A percentile compares a stretch with the other conserved stretches of the same genome.
Conservation (phyloP, 2,329 filamentous ascomycete genomes). For the Alternaria panax region DNA sequence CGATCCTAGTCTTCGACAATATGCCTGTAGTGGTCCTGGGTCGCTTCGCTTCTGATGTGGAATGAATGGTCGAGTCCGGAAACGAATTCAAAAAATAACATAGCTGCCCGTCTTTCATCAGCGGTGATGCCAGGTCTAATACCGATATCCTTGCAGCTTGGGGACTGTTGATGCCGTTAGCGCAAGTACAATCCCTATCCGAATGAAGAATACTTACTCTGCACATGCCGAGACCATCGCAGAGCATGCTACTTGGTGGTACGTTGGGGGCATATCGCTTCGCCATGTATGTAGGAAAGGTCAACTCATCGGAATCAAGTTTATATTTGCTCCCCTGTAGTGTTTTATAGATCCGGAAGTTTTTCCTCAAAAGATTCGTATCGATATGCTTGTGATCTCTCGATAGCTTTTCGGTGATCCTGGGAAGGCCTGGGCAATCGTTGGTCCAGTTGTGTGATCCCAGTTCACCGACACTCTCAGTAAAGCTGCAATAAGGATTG, state of each 20-base stretch:
- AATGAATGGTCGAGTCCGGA: not conserved
- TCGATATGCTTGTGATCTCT: not conserved
- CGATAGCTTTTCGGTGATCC: not conserved
- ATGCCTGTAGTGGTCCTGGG: not conserved
- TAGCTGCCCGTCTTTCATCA: not conserved
- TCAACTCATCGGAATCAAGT: not conserved
- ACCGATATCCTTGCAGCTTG: constrained; percentile 1
- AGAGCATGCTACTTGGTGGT: not conserved
- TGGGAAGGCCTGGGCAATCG: not conserved
- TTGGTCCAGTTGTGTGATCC: not conserved
- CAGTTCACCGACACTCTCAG: too few species aligned
- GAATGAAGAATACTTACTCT: not conserved
- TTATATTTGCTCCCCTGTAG: not conserved
- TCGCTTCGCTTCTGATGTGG: not conserved
- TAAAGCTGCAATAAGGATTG: not conserved
- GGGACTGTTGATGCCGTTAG: not conserved
- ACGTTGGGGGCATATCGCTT: not conserved
- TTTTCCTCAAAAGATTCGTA: not conserved
- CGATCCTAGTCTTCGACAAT: not conserved
- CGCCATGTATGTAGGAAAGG: not conserved
- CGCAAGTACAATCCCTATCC: not conserved
- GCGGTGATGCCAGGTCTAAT: not conserved
- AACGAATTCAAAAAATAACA: constrained; percentile 4
- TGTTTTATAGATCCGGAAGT: not conserved
- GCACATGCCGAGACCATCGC: not conserved